Base-by-base conservation (phyloP, 139 green algal genomes). In the Coccomyxa sp. region DNA sequence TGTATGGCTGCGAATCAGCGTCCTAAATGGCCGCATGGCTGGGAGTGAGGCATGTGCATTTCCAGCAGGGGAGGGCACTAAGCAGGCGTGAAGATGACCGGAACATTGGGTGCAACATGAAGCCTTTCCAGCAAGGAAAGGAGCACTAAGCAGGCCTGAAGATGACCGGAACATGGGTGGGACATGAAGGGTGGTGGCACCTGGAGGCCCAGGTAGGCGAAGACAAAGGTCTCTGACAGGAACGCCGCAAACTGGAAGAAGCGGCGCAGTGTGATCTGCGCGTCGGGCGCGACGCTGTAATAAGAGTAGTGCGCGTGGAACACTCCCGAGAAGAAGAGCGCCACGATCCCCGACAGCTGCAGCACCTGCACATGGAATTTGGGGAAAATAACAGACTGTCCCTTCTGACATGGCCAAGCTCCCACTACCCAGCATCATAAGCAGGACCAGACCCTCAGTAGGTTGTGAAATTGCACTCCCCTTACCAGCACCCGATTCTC, bases 161-260 rank as follows among this genome's bases (percentile, higher is more conserved):
- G 67, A 76, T 76, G 67, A 76, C 7, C 4, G 67, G 4, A 76
- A 76, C 27, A n/a, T 76, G 67, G 67, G 25, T n/a, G 25, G 9
- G 9, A 76, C 25, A 51, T 7, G 38, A 51, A 51, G 38, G 38
- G 38, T 51, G 38, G 79, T 30, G 17, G 76, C 13, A 91, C 85
- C 86, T 94, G 91, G 66, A 95, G 86, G 57, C 92, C 92, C 51
- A 95, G 85, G 86, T 95, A 95, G 17, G 89, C 92, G 82, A 95
- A 95, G 45, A 95, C 88, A 84, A 95, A 95, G 66, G 86, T 90
- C 84, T 95, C 92, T 13, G 75, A 89, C 45, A 93, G 63, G 77
- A 94, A 95, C 38, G 92, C 86, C 21, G 84, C 81, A 45, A 91
- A 85, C 75, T 94, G 88, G 74, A 93, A 89, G 27, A 86, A 81